Base-by-base conservation (phyloP, 805 yeast species). In the Candida qinlingensis region DNA sequence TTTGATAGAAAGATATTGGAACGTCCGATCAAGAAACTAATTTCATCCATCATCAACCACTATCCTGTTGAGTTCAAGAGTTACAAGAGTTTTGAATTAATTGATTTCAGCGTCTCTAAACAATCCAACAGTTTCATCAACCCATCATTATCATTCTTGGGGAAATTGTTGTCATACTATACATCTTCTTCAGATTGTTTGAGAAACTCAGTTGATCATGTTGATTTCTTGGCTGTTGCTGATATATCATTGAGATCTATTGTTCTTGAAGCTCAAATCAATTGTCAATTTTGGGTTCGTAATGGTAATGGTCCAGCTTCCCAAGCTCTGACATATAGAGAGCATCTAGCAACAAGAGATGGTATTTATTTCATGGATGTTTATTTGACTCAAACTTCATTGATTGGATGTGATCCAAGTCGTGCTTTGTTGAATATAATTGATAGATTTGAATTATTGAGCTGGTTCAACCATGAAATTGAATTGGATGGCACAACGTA, bases 361-460 rank as follows among this genome's bases (percentile, higher is more conserved):
- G 67, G 87, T 19, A 70, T 90, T 30, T 90, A 78, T 58, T 69
- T 81, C 47, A 74, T 91, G 52, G 99, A 94, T 59, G 68, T 94
- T 28, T 85, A 81, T 60, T 63, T 89, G 50, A 73, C 77, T 4
- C 99, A 94, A 58, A 52, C 73, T 6, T 70, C 77, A 42, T 69
- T 85, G 26, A 76, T 82, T 42, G 74, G 77, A 44, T 54, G 64
- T 67, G 51, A 69, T 80, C 37, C 73, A 73, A 53, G 76, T 71
- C 53, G 74, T 83, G 54, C 87, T 80, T 85, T 79, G 66, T 37
- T 68, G 78, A 57, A 65, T 51, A 33, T 71, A 62, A 46, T 84
- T 72, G 85, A 67, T 47, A 71, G 87, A 54, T 85, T 85, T 79
- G 87, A 77, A 50, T 55, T 85, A 13, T 53, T 70, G 7, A 66